Evolutionary conservation across 73 alveolate species (phyloP), one percentile per base, ranked within the genome.

Genomic region (Breviolum minutum): DNA sequence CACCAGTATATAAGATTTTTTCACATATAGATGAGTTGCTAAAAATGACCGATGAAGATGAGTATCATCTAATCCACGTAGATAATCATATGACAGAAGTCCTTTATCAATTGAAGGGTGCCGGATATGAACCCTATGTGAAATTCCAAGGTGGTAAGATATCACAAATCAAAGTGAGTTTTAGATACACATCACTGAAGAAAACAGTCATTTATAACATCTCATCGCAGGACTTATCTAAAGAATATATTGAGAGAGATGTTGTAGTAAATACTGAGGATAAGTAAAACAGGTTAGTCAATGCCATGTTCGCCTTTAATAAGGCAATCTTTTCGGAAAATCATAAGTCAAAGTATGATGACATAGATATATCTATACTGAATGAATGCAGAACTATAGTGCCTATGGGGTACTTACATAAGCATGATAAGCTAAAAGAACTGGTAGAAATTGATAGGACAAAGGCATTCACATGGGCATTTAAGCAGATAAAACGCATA

Each of bases 11-110:
- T 26, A 7, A 54, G 26, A 8, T 29, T 10, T 84, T 84, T 84
- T 74, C 60, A 8, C 17, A 84, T 63, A 30, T 87, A 66, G 95
- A 87, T 87, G 95, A 87, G 13, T 64, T 87, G 64, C 94, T 84
- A 64, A 63, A 87, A 87, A 16, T 87, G 68, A 87, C 80, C 17
- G 95, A 26, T 12, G 24, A 87, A 26, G 95, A 87, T 17, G 95
- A 87, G 32, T 63, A 87, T 63, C 3, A 64, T 40, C 64, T 87
- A 27, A 87, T 87, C 26, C 82, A 87, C 13, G 24, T 66, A 27
- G 80, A 87, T 6, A 87, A 68, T 68, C 61, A 87, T 68, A 63
- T 87, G 69, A 60, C 76, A 22, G 69, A 87, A 69, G 85, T 87
- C 29, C 30, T 68, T 8, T 54, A 87, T 66, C 95, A 87, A 63